phyloP scores from a whole-genome alignment of 2,329 filamentous ascomycete species.

The Claviceps sp. region DNA sequence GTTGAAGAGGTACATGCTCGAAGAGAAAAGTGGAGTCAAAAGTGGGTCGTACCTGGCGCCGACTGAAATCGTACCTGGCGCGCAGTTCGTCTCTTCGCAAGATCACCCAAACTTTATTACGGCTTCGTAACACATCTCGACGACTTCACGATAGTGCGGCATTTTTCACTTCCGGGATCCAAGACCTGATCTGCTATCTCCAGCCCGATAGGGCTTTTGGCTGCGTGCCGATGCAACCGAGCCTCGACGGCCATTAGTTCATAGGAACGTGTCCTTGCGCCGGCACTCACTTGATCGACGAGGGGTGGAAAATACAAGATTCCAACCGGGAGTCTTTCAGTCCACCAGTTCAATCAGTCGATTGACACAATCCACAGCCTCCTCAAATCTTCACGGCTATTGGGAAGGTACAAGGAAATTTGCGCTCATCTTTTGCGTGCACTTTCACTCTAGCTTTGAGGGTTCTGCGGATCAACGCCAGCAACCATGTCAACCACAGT shows the following conservation, averaged over 20 bases:
- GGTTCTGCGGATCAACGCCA: background rate
- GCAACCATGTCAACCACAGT: slow-evolving; percentile 20
- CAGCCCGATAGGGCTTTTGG: background rate
- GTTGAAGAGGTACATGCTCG: too few relatives aligned
- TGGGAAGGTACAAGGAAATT: background rate
- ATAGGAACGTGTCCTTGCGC: background rate
- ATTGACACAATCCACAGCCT: too few relatives aligned
- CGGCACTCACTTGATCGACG: background rate
- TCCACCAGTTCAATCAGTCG: too few relatives aligned
- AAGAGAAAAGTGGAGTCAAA: too few relatives aligned
- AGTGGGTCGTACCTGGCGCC: too few relatives aligned
- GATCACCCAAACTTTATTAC: too few relatives aligned
- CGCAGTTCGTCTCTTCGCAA: too few relatives aligned
- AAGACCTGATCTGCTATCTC: background rate
- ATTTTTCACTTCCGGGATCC: background rate
- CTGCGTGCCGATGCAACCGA: slow-evolving; percentile 2
- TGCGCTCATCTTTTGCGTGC: background rate
- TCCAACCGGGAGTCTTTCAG: background rate
- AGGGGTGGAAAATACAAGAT: background rate
- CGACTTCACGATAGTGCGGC: background rate
- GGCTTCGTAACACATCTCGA: background rate
- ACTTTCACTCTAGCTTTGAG: background rate
- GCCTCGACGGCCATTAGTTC: slow-evolving; percentile 1
- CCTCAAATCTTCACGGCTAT: background rate
- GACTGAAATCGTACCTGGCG: too few relatives aligned